A percentile compares a stretch with the other conserved stretches of the same genome.
Conservation (phyloP, 768 basidiomycete genomes). For the Plicaturopsis crispa region DNA sequence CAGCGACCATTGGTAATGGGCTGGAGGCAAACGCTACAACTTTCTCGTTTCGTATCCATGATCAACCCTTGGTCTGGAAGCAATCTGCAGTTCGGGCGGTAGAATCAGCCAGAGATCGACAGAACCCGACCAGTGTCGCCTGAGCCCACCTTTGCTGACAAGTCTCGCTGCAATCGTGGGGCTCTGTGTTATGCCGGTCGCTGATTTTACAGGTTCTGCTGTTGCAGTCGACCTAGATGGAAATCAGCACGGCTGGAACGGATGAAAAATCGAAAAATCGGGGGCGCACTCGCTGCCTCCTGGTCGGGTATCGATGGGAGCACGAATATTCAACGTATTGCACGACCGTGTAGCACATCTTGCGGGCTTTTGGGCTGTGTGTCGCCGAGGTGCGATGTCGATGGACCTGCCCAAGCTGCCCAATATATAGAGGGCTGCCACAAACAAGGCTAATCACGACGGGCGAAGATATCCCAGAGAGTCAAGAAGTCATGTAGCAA, state of each 20-base stretch:
- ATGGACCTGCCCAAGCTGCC: too few species aligned
- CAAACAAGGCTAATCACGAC: too few species aligned
- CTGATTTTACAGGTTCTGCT: slow-evolving; percentile 31
- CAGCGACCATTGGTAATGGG: too few species aligned
- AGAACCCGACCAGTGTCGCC: slow-evolving; percentile 8
- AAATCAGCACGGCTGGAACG: neutral
- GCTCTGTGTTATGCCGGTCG: slow-evolving; percentile 17
- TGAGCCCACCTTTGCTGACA: slow-evolving; percentile 35
- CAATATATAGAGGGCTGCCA: too few species aligned
- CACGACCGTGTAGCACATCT: slow-evolving; percentile 27
- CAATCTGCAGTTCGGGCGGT: slow-evolving; percentile 15
- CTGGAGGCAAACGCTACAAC: too few species aligned
- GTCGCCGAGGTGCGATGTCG: too few species aligned
- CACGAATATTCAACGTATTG: slow-evolving; percentile 26
- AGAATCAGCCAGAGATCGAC: neutral
- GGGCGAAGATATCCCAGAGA: neutral
- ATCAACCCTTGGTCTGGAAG: slow-evolving; percentile 20
- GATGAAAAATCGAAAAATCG: neutral
- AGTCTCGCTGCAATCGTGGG: slow-evolving; percentile 28
- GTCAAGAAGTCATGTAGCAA: slow-evolving; percentile 19
- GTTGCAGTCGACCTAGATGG: slow-evolving; percentile 42
- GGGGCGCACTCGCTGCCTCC: slow-evolving; percentile 25
- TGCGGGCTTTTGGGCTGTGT: too few species aligned
- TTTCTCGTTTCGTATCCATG: slow-evolving; percentile 9
- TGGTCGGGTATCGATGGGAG: slow-evolving; percentile 19